Base-by-base conservation (phyloP, 345 rosid genomes). In the Salix udensis region DNA sequence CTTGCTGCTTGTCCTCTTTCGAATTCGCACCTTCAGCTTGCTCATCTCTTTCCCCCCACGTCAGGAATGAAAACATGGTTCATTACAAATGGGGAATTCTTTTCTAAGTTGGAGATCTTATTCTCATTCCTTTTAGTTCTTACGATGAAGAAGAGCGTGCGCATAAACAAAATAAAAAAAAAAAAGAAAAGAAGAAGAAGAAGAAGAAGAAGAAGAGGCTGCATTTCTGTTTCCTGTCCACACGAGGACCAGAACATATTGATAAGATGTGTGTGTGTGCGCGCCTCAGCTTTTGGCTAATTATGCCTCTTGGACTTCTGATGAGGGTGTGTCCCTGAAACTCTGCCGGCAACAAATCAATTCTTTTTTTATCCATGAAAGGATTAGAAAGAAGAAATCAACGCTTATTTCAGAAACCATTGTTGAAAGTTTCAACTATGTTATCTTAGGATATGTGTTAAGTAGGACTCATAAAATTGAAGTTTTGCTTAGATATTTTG, bases 1-100 rank as follows among this genome's bases (percentile, higher is more conserved):
- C 85, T 80, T 70, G 72, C 72, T 73, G 64, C 78, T 69, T 67
- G 76, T 82, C 83, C 62, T 77, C 40, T 65, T 18, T 18, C 52
- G 28, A 39, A 55, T 60, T 60, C 39, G n/a, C 58, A 65, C 76
- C 72, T 44, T 34, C n/a, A 65, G 42, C 19, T 50, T 50, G 76
- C 73, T 53, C 19, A 14, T 70, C n/a, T 31, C 31, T 36, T 65
- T 16, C 77, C 68, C 82, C 75, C 79, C 82, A 77, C 73, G 50
- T 61, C 61, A 74, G 77, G 68, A 9, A 65, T 53, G 39, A 68
- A 52, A 64, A 42, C 55, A 50, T 79, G 78, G 76, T 67, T 66
- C 71, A 15, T 48, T 0, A 40, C 53, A 66, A 65, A 71, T 50
- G 71, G 67, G 79, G 74, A 81, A 71, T 31, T 18, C 40, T 48